A percentile compares a stretch with the other conserved stretches of the same genome.
phyloP scores from a whole-genome alignment of 768 basidiomycete species.

The Serendipita vermifera region DNA sequence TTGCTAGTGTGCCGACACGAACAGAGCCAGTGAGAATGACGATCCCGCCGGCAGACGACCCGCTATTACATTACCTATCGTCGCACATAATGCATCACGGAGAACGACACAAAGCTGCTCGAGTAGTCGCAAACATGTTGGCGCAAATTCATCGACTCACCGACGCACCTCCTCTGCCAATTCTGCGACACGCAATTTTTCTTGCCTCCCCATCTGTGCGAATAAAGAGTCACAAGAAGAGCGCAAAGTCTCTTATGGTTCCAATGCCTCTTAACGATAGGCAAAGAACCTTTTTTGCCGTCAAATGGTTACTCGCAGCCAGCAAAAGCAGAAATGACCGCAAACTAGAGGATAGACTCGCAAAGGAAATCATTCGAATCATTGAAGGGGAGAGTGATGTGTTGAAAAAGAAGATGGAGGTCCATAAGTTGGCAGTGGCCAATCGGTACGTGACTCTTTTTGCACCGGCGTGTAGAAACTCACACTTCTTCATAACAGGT shows the following conservation, averaged over 20 bases:
- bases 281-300: slow-evolving; percentile 57
- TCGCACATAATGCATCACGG: slow-evolving; percentile 52
- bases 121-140: slow-evolving; percentile 47
- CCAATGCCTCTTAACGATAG: slow-evolving; percentile 69
- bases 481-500: background rate
- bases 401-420: slow-evolving; percentile 44
- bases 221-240: slow-evolving; percentile 40
- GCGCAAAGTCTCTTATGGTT: slow-evolving; percentile 49
- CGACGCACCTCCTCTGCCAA: slow-evolving; percentile 61
- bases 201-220: slow-evolving; percentile 60
- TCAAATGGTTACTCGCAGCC: slow-evolving; percentile 58
- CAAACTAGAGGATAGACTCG: slow-evolving; percentile 54
- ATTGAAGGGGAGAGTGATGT: slow-evolving; percentile 28
- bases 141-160: slow-evolving; percentile 61
- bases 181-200: slow-evolving; percentile 60
- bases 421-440: slow-evolving; percentile 59
- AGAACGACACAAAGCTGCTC: slow-evolving; percentile 46
- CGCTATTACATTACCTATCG: slow-evolving; percentile 55
- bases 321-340: slow-evolving; percentile 44
- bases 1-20: background rate
- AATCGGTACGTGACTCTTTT: slow-evolving; percentile 45
- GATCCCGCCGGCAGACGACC: slow-evolving; percentile 64
- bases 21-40: background rate
- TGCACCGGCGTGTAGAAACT: background rate
- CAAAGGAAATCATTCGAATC: slow-evolving; percentile 62